Conservation (phyloP, 495 filamentous ascomycete genomes). For the Penicillium paxilli region DNA sequence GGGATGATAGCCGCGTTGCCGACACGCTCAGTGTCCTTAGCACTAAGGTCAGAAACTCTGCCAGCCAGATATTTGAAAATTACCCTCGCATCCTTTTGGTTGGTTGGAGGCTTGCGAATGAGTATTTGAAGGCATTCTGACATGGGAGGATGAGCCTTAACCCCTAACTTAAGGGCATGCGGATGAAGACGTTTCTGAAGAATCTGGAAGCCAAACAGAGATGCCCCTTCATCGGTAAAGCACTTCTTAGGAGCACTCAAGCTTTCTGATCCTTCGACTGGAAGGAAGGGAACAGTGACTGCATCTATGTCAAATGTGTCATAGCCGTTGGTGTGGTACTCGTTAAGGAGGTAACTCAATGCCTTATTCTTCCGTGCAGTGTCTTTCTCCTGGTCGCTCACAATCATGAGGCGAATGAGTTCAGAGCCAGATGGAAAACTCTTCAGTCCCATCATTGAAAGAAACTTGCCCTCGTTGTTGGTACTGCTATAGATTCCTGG, state of each 20-base stretch:
- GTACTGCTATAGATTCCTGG: constrained; percentile 61
- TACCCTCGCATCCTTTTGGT: constrained; percentile 59
- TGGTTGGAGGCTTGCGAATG: constrained; percentile 66
- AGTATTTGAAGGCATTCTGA: constrained; percentile 69
- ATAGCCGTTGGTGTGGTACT: constrained; percentile 78
- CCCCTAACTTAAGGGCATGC: constrained; percentile 81
- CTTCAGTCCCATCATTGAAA: constrained; percentile 68
- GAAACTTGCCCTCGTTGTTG: constrained; percentile 72
- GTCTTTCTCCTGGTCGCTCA: constrained; percentile 56
- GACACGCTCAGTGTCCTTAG: constrained; percentile 58
- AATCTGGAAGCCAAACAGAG: constrained; percentile 77
- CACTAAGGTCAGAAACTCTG: constrained; percentile 68
- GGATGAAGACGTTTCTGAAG: constrained; percentile 68
- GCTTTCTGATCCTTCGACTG: constrained; percentile 62
- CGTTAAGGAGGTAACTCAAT: constrained; percentile 79
- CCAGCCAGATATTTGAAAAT: constrained; percentile 82
- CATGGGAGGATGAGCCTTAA: constrained; percentile 75
- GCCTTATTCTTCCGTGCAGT: constrained; percentile 57
- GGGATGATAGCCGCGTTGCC: constrained; percentile 70
- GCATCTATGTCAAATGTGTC: constrained; percentile 53
- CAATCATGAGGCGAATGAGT: constrained; percentile 72
- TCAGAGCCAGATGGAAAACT: constrained; percentile 66
- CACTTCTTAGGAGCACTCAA: constrained; percentile 73
- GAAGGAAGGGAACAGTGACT: constrained; percentile 66
- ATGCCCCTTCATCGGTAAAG: constrained; percentile 75